Base-by-base conservation (phyloP, 73 alveolate genomes). In the Tetrahymena thermophila region DNA sequence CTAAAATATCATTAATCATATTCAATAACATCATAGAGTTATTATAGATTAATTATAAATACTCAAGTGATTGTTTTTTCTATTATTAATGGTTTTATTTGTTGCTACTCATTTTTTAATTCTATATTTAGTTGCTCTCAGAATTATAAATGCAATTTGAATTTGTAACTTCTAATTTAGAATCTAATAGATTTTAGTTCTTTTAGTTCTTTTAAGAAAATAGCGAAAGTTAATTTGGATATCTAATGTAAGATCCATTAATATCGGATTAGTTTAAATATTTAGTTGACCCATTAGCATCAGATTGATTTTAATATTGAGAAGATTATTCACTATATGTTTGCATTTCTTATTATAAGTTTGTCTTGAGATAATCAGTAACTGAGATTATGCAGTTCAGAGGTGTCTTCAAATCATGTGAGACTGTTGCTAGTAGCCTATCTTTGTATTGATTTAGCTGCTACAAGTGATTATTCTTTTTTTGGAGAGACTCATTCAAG, bases 381-480 rank as follows among this genome's bases (percentile, higher is more conserved):
- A 71, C 89, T 23, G 89, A 71, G n/a, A 71, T 71, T n/a, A 85
- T 85, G 13, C 94, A 38, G 38, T 85, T 85, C 4, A 85, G 94
- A 38, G 94, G 94, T n/a, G 94, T 85, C 34, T 85, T 85, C n/a
- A 85, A 23, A 85, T 85, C 94, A 85, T 85, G 94, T n/a, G 83
- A 38, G 10, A 85, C 94, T 28, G 94, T 34, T 28, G 94, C 94
- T 35, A 85, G 94, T n/a, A 85, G 34, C 34, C 38, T 38, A 34
- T 85, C 94, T 85, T 85, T 85, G 38, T 85, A 85, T 85, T 38
- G 19, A 85, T 85, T 85, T 19, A 85, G 28, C 34, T 85, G n/a
- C 37, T 71, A 31, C 15, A 71, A 21, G 17, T 71, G 89, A n/a
- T 71, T 71, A 71, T 71, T 71, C 89, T 71, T 71, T n/a, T 71